Base-by-base conservation (phyloP, 495 filamentous ascomycete genomes). In the Annulohypoxylon nitens region DNA sequence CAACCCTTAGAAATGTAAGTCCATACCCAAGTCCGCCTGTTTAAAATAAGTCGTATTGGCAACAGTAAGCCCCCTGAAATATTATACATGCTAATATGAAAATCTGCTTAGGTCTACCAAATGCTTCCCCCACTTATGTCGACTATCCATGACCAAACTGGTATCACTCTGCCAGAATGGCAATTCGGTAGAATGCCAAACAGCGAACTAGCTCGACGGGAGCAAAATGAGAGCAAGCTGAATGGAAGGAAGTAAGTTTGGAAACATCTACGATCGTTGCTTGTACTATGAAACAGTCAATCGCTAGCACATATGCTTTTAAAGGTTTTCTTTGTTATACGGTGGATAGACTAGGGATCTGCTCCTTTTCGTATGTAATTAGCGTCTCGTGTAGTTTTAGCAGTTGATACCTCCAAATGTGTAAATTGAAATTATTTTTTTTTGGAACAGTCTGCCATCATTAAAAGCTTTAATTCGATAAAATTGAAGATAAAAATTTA, bases 141-240 rank as follows among this genome's bases (percentile, higher is more conserved):
- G 2, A 95, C 93, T 0, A 94, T 96, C 75, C 89, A 94, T 71
- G 93, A 96, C 12, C 93, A 96, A 81, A 94, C 92, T 0, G 93
- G 93, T 0, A 93, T 94, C 53, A 82, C 83, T 9, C 88, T 93
- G 10, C 93, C 93, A 10, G 83, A 88, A 43, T 95, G 93, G 93
- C 86, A 87, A 78, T 88, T 87, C 70, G 86, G 86, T 0, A 82
- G 81, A 20, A 59, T 88, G 30, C 75, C 77, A 0, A 59, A 55
- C 58, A 77, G 73, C 51, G 73, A 79, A 36, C 47, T 69, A 10
- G 60, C 64, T 0, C 53, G 54, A 23, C 53, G 37, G 12, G 73
- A 71, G 2, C 65, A 68, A 23, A 41, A 26, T 0, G 65, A 47
- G 0, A 20, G n/a, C 10, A 50, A 30, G 23, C 57, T 60, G 0